Evolutionary conservation across 2,329 filamentous ascomycete species (phyloP).

Genomic region (Fusarium miscanthi): DNA sequence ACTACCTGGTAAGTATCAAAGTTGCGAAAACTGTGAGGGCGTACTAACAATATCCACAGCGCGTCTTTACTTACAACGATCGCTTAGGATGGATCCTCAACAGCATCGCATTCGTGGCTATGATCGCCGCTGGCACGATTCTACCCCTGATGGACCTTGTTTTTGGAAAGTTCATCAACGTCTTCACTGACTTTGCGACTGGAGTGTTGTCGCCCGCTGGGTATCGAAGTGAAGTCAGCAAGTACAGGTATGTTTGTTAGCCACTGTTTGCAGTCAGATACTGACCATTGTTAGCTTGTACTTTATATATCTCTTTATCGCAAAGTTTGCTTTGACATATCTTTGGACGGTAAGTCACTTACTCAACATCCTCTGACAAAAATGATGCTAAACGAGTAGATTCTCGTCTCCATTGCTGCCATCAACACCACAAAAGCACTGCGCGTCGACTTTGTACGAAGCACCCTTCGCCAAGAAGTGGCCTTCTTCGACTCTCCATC

Average conservation of each 20-base stretch:
- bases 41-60: conserved; percentile 34
- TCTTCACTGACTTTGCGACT: conserved; percentile 67
- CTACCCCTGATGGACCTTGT: conserved; percentile 69
- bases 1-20: conserved; percentile 38
- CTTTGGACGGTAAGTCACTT: conserved; percentile 59
- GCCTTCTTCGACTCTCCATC: conserved; percentile 63
- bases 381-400: conserved; percentile 27
- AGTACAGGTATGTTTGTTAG: conserved; percentile 50
- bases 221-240: conserved; percentile 63
- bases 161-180: conserved; percentile 65
- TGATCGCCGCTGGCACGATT: conserved; percentile 52
- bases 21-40: accelerated
- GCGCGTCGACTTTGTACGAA: conserved; percentile 53
- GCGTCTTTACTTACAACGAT: conserved; percentile 55
- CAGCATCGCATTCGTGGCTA: conserved; percentile 49
- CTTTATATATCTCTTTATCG: conserved; percentile 69
- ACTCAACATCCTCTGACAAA: neutral
- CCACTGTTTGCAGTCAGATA: neutral
- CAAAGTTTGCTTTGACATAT: conserved; percentile 65
- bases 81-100: conserved; percentile 52
- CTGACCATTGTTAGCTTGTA: conserved; percentile 55
- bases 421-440: conserved; percentile 52
- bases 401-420: conserved; percentile 53
- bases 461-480: conserved; percentile 62
- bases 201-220: conserved; percentile 55